Percentiles rank a stretch among this genome's conserved stretches.
phyloP scores from a whole-genome alignment of 2,329 filamentous ascomycete genomes.

The Lasiodiplodia citricola region DNA sequence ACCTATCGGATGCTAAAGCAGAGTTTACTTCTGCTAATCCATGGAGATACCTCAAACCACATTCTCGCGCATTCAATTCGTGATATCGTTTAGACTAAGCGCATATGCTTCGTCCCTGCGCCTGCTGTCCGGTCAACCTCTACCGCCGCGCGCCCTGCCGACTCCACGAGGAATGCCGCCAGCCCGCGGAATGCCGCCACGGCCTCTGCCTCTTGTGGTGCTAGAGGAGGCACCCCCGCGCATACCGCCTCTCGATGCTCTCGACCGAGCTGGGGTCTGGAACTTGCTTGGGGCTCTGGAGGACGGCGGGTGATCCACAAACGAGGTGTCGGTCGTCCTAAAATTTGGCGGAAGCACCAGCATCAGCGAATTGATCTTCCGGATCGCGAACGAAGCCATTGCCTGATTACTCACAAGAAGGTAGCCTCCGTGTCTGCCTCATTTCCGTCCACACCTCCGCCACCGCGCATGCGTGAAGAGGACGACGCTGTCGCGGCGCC shows the following conservation, averaged over 20 bases:
- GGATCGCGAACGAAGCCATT: background rate
- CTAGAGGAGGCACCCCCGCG: constrained; percentile 5
- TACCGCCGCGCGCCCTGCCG: constrained; percentile 41
- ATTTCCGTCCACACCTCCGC: constrained; percentile 8
- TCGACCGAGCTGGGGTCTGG: constrained; percentile 37
- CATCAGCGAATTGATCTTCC: background rate
- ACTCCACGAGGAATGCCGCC: constrained; percentile 33
- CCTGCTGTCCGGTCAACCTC: background rate
- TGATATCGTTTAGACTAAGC: background rate
- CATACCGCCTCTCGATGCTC: constrained; percentile 16
- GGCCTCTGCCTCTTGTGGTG: constrained; percentile 3
- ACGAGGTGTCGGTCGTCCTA: constrained; percentile 89
- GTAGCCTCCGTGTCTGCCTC: constrained; percentile 71
- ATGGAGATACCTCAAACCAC: background rate
- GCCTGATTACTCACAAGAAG: constrained; percentile 69
- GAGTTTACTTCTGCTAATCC: background rate
- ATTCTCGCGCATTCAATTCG: background rate
- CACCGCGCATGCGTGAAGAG: background rate
- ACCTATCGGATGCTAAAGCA: background rate
- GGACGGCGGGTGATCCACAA: constrained; percentile 80
- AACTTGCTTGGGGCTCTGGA: constrained; percentile 54
- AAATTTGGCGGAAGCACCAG: background rate
- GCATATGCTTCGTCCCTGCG: background rate
- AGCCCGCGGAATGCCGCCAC: constrained; percentile 5
- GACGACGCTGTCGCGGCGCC: background rate